phyloP scores from a whole-genome alignment of 1,284 basidiomycete species.

The Schizophyllum amplum region DNA sequence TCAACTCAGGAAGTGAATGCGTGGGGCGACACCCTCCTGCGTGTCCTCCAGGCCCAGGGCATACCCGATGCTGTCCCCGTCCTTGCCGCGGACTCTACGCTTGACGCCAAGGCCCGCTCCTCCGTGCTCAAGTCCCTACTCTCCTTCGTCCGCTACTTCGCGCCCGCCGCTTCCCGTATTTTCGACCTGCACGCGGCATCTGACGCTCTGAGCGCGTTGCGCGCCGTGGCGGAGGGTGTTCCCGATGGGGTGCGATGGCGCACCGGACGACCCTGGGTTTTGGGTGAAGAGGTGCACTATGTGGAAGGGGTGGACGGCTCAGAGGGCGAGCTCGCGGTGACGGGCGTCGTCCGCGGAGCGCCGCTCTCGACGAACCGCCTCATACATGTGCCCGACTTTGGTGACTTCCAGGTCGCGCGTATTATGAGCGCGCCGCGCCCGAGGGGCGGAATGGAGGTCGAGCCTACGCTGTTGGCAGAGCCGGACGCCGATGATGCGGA shows the following conservation, averaged over 20 bases:
- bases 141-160: conserved; percentile 94
- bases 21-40: conserved; percentile 88
- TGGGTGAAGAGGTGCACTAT: conserved; percentile 67
- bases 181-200: conserved; percentile 55
- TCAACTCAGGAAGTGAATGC: conserved; percentile 74
- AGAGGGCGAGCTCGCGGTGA: conserved; percentile 54
- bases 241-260: conserved; percentile 76
- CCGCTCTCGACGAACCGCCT: conserved; percentile 79
- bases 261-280: conserved; percentile 72
- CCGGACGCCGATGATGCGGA: conserved; percentile 68
- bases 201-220: conserved; percentile 64
- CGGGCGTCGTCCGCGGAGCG: conserved; percentile 79
- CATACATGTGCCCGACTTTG: conserved; percentile 83
- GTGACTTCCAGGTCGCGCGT: conserved; percentile 62
- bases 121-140: conserved; percentile 79
- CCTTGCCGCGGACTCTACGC: conserved; percentile 33
- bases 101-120: conserved; percentile 54
- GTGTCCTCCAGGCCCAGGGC: conserved; percentile 79
- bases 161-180: conserved; percentile 69
- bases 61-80: conserved; percentile 68
- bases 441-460: conserved; percentile 54
- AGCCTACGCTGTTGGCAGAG: conserved; percentile 48
- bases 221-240: conserved; percentile 74
- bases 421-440: conserved; percentile 55
- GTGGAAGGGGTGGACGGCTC: conserved; percentile 24